Base-by-base conservation (phyloP, 768 basidiomycete species). In the Serendipita sp. region DNA sequence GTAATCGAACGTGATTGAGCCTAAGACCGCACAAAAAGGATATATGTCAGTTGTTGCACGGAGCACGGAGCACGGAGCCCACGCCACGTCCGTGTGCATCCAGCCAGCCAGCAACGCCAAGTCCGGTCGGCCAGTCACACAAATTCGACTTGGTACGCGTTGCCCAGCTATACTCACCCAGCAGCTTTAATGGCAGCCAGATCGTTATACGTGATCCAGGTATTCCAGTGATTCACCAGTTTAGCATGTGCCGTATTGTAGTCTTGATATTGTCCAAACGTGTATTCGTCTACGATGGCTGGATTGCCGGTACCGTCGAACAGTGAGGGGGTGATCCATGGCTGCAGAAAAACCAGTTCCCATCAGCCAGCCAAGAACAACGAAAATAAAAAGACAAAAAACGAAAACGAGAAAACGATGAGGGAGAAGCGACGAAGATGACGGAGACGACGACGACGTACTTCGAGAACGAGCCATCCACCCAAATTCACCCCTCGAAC, bases 401-500 rank as follows among this genome's bases (percentile, higher is more conserved):
- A n/a, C n/a, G n/a, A n/a, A n/a, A n/a, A n/a, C n/a, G n/a, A 3
- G 63, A 31, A 60, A 60, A 53, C 16, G 34, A 16, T 77, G 71
- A n/a, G n/a, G n/a, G n/a, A n/a, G 78, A 77, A 26, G 76, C 73
- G 24, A 79, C 76, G 28, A 79, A 73, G 78, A 33, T 20, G 42
- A 50, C n/a, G n/a, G n/a, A n/a, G n/a, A n/a, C 38, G 14, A 7
- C 5, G 1, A 38, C 14, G 38, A 38, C 75, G 30, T 34, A 78
- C 79, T 75, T 80, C 80, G 26, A 81, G 72, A 5, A 82, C 73
- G 42, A 82, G 77, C 81, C 81, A 82, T 2, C 81, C 81, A 30
- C 89, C 90, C 28, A 92, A 79, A 73, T 87, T 91, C 66, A 91
- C 90, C 63, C 90, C 90, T 13, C 89, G 82, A 53, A 91, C 82